A percentile compares a stretch with the other conserved stretches of the same genome.
These are phyloP conservation scores for Boletus subparvulus DNA, from an alignment of 768 basidiomycete species.

Conservation along the genomic window DNA sequence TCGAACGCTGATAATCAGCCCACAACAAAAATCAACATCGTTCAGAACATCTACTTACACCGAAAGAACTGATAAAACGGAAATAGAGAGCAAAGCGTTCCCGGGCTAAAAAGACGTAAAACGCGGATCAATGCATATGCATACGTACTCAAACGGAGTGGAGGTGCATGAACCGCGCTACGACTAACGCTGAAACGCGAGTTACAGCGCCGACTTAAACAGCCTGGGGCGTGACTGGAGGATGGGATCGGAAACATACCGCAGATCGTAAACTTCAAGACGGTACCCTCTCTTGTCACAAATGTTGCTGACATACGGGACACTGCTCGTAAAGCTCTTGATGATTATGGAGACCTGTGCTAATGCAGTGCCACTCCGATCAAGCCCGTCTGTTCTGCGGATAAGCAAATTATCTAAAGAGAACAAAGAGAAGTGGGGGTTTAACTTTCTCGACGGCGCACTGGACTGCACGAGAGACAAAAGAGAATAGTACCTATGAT, in stretches of 20 bases:
- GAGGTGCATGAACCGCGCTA: not conserved
- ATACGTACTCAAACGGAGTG: conserved; percentile 6
- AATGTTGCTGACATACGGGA: not conserved
- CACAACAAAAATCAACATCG: not conserved
- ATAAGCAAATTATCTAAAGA: conserved; percentile 6
- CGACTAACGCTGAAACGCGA: not conserved
- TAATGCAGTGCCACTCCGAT: not conserved
- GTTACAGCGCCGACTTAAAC: not conserved
- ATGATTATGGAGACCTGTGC: not conserved
- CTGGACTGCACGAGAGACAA: not conserved
- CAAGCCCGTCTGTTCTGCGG: not conserved
- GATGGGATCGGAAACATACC: not conserved
- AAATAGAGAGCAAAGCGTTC: not conserved
- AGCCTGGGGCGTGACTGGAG: not conserved
- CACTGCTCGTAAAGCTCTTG: conserved; percentile 2
- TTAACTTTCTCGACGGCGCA: not conserved
- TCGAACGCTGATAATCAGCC: conserved; percentile 3
- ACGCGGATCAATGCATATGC: not conserved
- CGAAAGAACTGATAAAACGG: conserved; percentile 3
- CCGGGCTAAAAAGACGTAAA: not conserved
- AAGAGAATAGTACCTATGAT: conserved; percentile 4
- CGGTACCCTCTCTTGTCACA: conserved; percentile 3
- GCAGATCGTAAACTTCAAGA: not conserved
- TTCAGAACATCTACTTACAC: conserved; percentile 1
- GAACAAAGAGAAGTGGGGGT: not conserved